Conservation (phyloP, 768 basidiomycete species). For the Tulasnella sp. region DNA sequence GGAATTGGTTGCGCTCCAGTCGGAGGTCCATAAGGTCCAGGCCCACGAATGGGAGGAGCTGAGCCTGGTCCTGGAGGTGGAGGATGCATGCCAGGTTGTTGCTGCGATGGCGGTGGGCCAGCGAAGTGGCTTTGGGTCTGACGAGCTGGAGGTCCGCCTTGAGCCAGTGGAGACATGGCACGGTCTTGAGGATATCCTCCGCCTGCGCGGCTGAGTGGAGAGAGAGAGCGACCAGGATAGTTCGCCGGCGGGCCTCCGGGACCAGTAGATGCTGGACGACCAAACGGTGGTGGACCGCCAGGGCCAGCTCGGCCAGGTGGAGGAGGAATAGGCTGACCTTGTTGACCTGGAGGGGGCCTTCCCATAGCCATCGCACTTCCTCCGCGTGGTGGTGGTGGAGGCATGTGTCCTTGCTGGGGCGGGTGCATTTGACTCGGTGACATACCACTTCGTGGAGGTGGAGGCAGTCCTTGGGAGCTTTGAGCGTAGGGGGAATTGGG, state of each 20-base stretch:
- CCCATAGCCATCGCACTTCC: conserved; percentile 29
- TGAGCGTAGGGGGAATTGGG: conserved; percentile 50
- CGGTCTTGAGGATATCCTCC: conserved; percentile 16
- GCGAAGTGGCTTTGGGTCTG: conserved; percentile 48
- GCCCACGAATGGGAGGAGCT: conserved; percentile 28
- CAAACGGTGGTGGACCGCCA: conserved; percentile 21
- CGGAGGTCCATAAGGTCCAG: conserved; percentile 28
- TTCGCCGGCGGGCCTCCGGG: not conserved
- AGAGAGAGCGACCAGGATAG: conserved; percentile 23
- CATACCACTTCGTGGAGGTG: conserved; percentile 36
- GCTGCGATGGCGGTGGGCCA: conserved; percentile 33
- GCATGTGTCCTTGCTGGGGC: conserved; percentile 32
- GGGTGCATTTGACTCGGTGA: conserved; percentile 34
- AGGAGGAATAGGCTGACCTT: conserved; percentile 39
- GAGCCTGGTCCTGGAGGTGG: conserved; percentile 36
- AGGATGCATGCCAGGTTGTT: conserved; percentile 37
- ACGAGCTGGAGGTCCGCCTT: conserved; percentile 48
- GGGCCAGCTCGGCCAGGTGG: conserved; percentile 39
- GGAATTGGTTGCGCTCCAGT: conserved; percentile 37
- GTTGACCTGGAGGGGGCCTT: conserved; percentile 39
- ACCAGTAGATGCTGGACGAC: conserved; percentile 20
- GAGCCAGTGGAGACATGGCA: conserved; percentile 24
- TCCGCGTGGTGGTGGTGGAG: conserved; percentile 34
- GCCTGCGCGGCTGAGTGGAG: conserved; percentile 12
- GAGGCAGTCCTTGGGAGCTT: conserved; percentile 45